Base-by-base conservation (phyloP, 345 rosid genomes). In the Salix caprea region DNA sequence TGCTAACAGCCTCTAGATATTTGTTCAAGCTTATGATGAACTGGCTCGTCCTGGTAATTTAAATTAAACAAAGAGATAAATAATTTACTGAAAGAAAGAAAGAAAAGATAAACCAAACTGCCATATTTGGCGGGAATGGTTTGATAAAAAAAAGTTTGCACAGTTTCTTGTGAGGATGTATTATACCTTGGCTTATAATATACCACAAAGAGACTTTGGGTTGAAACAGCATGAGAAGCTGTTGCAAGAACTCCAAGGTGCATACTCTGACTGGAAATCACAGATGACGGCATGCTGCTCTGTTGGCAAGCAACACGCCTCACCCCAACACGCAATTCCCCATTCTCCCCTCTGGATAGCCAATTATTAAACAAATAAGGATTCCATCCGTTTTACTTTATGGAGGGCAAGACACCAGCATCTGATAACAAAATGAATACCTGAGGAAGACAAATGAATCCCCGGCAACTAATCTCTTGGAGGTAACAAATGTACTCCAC, bases 181-280 rank as follows among this genome's bases (percentile, higher is more conserved):
- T 23, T 23, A 23, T 74, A 93, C 99, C 97, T 90, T 67, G 98
- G 99, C 82, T 96, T 96, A 71, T 93, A 96, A 81, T 84, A 93
- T 65, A 96, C 97, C 28, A 89, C 90, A 80, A 96, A 96, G 82
- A 90, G 85, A 32, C 91, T 87, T 72, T 67, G 86, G 2, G 97
- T 92, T 28, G 82, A 61, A 77, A 88, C 87, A 30, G 98, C 98
- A 85, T 96, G 99, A 75, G 86, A 88, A 71, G 99, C 99, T 70
- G 98, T 93, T 67, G 98, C 98, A 80, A 96, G 93, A 78, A 96
- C 99, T 42, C 98, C 99, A 1, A 96, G 84, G 80, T 92, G 98
- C 98, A 96, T 93, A 87, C 91, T 93, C 80, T 91, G 98, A 73
- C 98, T 89, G 46, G 99, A 96, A 79, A 96, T 93, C 79, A 96